Evolutionary conservation across 176 grass and related monocot genomes (phyloP), one percentile per base, ranked within the genome.

Genomic region (Zea luxurians): DNA sequence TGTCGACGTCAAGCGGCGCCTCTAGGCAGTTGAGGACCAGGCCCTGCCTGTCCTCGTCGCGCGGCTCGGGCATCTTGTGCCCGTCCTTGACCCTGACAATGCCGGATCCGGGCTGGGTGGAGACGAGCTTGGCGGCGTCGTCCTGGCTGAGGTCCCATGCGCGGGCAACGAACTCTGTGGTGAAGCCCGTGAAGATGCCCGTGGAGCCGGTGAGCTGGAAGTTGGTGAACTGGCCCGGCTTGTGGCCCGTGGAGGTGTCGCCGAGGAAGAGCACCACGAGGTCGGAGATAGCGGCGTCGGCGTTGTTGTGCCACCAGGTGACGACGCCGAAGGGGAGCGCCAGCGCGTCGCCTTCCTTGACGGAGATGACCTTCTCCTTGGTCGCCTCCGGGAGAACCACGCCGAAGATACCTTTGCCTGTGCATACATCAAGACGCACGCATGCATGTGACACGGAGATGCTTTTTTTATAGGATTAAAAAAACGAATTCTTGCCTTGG

Each of bases 231-330:
- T 91, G 86, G 1, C 94, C 91, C 0, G 78, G 13, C 80, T 63
- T 89, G 76, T 97, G 91, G 79, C 79, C 94, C 59, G 90, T 93
- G 8, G 94, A 97, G n/a, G 94, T 97, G 83, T 97, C 94, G 0
- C 94, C 91, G 0, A 93, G 73, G 85, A 97, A 97, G 80, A 97
- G 91, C 15, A 97, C 61, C 0, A 65, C 45, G 8, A 46, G 9
- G 54, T 54, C 8, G 0, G 86, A 42, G 50, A 78, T 79, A 3
- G 79, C 77, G 27, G 45, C 2, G 45, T 2, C 45, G 45, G 8
- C 9, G 80, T 0, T 68, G 48, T 97, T 97, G 82, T 93, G 92
- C 86, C 86, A 93, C 91, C 91, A 97, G 8, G 91, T 93, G 18
- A 91, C 75, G 12, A 91, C 80, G 1, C 94, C 91, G 12, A 97